phyloP scores from a whole-genome alignment of 1,139 yeast genomes.

The Suhomyces yuchorum region DNA sequence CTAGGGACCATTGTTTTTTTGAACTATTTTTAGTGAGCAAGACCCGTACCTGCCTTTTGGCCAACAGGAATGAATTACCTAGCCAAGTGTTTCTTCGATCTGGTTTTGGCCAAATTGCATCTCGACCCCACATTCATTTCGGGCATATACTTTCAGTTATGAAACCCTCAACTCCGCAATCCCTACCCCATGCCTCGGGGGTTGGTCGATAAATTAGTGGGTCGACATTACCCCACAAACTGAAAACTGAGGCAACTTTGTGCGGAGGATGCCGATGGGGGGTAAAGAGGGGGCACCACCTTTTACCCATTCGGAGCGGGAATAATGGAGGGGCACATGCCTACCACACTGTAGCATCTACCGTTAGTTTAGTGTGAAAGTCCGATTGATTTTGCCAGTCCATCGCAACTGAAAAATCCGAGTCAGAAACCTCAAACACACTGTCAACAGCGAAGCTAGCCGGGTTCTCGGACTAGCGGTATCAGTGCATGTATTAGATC shows the following conservation, averaged over 20 bases:
- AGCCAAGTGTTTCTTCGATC: neutral
- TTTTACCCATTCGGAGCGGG: neutral
- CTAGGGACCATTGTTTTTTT: constrained; percentile 19
- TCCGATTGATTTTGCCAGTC: neutral
- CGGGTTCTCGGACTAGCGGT: neutral
- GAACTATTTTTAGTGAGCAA: neutral
- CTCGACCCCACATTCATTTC: neutral
- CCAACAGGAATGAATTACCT: neutral
- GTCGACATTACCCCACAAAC: neutral
- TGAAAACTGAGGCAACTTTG: neutral
- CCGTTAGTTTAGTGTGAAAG: neutral
- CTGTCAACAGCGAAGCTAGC: neutral
- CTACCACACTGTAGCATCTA: neutral
- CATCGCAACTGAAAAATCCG: neutral
- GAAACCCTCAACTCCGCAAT: neutral
- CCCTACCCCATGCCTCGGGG: neutral
- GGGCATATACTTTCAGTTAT: neutral
- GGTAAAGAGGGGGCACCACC: neutral
- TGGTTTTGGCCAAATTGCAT: neutral
- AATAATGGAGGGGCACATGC: neutral
- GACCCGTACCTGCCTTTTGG: neutral
- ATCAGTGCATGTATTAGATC: neutral
- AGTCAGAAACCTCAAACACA: neutral
- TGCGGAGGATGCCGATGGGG: neutral
- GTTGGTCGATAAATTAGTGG: neutral